phyloP scores from a whole-genome alignment of 2,329 filamentous ascomycete species.

The Rhinocladiella mackenziei region DNA sequence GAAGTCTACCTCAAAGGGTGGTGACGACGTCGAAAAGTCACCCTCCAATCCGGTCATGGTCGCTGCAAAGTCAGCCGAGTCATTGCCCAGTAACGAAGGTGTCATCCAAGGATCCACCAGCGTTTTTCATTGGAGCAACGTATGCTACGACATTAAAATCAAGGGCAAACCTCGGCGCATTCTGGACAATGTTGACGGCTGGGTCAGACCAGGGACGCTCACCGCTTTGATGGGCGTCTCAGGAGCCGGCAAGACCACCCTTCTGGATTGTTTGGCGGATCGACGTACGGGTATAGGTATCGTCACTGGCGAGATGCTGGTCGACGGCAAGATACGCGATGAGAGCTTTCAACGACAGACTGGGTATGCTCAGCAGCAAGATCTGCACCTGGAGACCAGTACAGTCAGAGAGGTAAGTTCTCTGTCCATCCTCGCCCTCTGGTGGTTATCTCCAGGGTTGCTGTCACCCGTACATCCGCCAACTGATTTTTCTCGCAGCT shows the following conservation, averaged over 20 bases:
- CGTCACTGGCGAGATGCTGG: no score
- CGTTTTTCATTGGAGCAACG: conserved; percentile 43
- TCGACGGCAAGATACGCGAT: conserved; percentile 69
- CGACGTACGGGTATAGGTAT: no score
- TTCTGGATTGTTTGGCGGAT: conserved; percentile 79
- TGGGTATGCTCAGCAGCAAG: conserved; percentile 87
- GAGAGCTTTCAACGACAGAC: conserved; percentile 84
- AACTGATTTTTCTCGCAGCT: no score
- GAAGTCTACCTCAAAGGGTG: conserved; percentile 49
- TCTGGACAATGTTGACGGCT: conserved; percentile 80
- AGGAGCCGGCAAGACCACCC: conserved; percentile 88
- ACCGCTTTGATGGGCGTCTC: conserved; percentile 87
- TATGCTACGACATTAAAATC: conserved; percentile 78
- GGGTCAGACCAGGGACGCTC: conserved; percentile 89
- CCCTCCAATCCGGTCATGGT: conserved; percentile 50
- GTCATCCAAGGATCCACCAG: conserved; percentile 42
- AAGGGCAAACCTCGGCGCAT: conserved; percentile 71
- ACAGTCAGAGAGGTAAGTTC: conserved; percentile 89
- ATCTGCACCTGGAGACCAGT: conserved; percentile 76
- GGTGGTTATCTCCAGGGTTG: no score
- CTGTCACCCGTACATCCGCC: no score
- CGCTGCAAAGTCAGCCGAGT: no score
- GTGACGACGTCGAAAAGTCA: conserved; percentile 39
- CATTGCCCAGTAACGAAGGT: no score
- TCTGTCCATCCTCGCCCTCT: no score